Base-by-base conservation (phyloP, 2,329 filamentous ascomycete genomes). In the Fusarium virguliforme region DNA sequence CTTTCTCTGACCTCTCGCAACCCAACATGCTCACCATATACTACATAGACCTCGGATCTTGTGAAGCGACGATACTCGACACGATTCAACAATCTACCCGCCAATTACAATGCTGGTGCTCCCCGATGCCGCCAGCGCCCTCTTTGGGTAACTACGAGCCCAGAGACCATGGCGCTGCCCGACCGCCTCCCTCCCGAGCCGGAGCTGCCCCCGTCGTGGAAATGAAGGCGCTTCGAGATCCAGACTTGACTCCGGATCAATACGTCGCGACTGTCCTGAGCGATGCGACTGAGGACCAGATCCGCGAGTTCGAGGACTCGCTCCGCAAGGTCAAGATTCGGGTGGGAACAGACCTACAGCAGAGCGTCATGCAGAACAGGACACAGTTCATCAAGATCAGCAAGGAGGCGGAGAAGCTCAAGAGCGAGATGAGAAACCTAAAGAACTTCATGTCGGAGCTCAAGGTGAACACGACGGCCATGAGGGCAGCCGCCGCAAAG, bases 301-400 rank as follows among this genome's bases (percentile, higher is more conserved):
- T 98, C 65, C 89, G 89, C 71, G 91, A 92, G 57, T 98, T 92
- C 79, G 93, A 97, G 79, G 86, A 88, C 55, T 90, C 90, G 24
- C 85, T 98, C 46, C 90, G 90, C 71, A 92, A 91, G 75, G 86
- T 96, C 62, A 95, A 95, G 81, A 88, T 88, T 72, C 89, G 93
- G 62, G 94, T 94, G 8, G 91, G 92, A 6, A 87, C 90, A 54
- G 95, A 98, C 75, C 86, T 99, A 24, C 95, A 98, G 81, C 94
- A 97, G 78, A 98, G 95, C 81, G 92, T 99, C 56, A 95, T 97
- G 82, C 95, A 98, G 81, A 99, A 99, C 81, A 91, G 96, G 54
- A 97, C 94, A 0, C 96, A 98, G 77, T 99, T 99, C 79, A 98
- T 99, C 85, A 97, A 97, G 82, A 98, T 99, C 81, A 98, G 95